A percentile compares a stretch with the other conserved stretches of the same genome.
Conservation (phyloP, 495 filamentous ascomycete species). For the Aspergillus panamensis region DNA sequence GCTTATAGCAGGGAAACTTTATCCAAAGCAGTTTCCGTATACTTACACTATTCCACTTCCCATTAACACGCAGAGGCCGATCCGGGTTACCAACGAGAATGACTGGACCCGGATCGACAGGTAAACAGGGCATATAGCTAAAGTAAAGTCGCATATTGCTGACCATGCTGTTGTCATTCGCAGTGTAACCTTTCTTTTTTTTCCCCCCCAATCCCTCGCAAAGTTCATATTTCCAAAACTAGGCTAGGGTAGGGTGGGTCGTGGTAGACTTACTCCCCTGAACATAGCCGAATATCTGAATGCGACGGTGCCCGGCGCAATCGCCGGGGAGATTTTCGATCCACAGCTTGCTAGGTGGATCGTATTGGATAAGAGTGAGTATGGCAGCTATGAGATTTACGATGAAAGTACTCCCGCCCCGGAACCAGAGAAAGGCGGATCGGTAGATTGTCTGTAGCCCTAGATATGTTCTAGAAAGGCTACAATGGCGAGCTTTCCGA, state of each 20-base stretch:
- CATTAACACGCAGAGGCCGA: slow-evolving; percentile 12
- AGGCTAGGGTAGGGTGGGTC: too few species aligned
- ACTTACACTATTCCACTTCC: slow-evolving; percentile 8
- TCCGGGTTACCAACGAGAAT: slow-evolving; percentile 4
- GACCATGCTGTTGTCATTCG: slow-evolving; percentile 4
- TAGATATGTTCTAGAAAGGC: slow-evolving; percentile 11
- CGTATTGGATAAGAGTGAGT: slow-evolving; percentile 2
- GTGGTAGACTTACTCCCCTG: slow-evolving; percentile 9
- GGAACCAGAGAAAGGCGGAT: slow-evolving; percentile 5
- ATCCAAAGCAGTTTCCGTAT: neutral
- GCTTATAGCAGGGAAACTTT: neutral
- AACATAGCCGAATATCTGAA: slow-evolving; percentile 16
- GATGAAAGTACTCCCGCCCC: slow-evolving; percentile 1
- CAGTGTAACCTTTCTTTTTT: neutral
- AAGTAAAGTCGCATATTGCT: slow-evolving; percentile 3
- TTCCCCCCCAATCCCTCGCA: too few species aligned
- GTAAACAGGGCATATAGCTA: slow-evolving; percentile 8
- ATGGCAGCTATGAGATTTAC: slow-evolving; percentile 5
- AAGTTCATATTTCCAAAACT: neutral
- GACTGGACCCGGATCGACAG: slow-evolving; percentile 4
- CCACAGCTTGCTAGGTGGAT: slow-evolving; percentile 1
- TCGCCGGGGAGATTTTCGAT: neutral
- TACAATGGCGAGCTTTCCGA: slow-evolving; percentile 12
- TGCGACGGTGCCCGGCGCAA: slow-evolving; percentile 1
- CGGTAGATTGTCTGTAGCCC: neutral